Evolutionary conservation across 1,284 basidiomycete genomes (phyloP), one percentile per base, ranked within the genome.

Genomic region (Cutaneotrichosporon spelunceum): DNA sequence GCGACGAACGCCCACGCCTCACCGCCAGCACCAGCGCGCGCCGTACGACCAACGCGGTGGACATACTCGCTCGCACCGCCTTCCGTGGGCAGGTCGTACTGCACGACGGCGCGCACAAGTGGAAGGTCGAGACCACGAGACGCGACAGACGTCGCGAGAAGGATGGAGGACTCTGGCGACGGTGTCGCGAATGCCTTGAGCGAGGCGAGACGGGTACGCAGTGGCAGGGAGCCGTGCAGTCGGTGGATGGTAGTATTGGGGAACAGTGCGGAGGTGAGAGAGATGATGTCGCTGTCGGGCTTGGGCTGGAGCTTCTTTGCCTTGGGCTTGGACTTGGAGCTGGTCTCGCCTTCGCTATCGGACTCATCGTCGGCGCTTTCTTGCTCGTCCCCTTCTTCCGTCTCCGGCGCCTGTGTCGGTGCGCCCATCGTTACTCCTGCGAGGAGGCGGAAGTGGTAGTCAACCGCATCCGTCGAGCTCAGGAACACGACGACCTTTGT

Each of bases 121-220:
- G 93, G 93, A 50, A 99, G 81, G 81, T 99, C 96, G n/a, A 99
- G 84, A 72, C 96, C 96, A 73, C 96, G 91, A 33, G 94, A 93
- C 1, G 95, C 96, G 60, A 99, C 93, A 2, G 93, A 95, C 1
- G 96, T 99, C 73, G 94, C 98, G 45, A 99, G 83, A 8, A 99
- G 83, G 54, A 99, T 85, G 0, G 92, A 87, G 0, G 80, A 71
- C 21, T 68, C 72, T 9, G 64, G 23, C 0, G 73, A 74, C 1
- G 71, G 53, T 2, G 83, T 81, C 1, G 91, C 85, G 76, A 99
- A 99, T 0, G 85, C 86, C 24, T 86, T 87, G 26, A 99, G 82
- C 1, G 92, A 91, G 2, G 87, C 84, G 36, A 92, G 84, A 70
- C 96, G 91, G 16, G 86, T 88, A 42, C 85, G 83, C 3, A 92